Conservation (phyloP, 495 filamentous ascomycete species). For the Annulohypoxylon bovei region DNA sequence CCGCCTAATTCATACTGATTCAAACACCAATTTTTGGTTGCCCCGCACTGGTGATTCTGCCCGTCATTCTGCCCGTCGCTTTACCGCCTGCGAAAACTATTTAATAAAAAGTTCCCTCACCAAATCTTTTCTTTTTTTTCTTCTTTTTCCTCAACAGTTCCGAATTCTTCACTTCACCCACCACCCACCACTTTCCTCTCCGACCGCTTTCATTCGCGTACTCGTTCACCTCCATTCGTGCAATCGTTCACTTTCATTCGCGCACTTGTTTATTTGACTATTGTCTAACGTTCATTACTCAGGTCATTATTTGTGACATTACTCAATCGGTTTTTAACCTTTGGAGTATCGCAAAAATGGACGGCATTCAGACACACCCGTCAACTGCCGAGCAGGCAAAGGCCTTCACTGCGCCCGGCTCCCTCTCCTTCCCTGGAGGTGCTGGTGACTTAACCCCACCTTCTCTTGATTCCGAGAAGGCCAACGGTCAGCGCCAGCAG, state of each 20-base stretch:
- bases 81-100: not conserved
- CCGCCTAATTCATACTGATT: too few species aligned
- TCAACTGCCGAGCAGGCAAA: conserved; percentile 88
- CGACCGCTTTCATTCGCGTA: conserved; percentile 1
- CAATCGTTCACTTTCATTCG: too few species aligned
- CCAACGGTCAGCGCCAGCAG: conserved; percentile 64
- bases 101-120: not conserved
- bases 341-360: conserved; percentile 68
- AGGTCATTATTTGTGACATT: not conserved
- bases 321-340: not conserved
- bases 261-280: not conserved
- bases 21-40: not conserved
- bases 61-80: too few species aligned
- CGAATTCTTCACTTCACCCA: too few species aligned
- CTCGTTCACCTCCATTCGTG: too few species aligned
- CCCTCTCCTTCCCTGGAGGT: conserved; percentile 88
- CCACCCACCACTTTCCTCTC: not conserved
- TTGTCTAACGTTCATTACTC: conserved; percentile 16
- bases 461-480: conserved; percentile 58
- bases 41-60: not conserved
- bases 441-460: conserved; percentile 83
- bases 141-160: not conserved
- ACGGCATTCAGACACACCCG: conserved; percentile 88
- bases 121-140: not conserved
- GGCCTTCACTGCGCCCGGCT: conserved; percentile 88